These are phyloP conservation scores for Plasmodium fragile DNA, from an alignment of 169 alveolate genomes.

Conservation along the genomic window DNA sequence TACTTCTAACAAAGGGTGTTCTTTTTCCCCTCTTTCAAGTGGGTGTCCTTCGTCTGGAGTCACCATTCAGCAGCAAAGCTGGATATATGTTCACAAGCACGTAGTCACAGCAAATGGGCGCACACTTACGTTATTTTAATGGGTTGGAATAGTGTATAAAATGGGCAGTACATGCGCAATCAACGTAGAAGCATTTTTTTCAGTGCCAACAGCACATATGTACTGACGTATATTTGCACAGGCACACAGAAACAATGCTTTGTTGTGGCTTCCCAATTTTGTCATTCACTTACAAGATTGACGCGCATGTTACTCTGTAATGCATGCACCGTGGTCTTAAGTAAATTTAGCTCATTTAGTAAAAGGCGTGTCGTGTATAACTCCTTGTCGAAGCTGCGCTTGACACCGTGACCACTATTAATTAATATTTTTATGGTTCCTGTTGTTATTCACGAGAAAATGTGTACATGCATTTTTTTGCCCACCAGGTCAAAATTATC, in stretches of 20 bases:
- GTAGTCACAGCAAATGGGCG: not conserved
- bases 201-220: not conserved
- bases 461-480: not conserved
- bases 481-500: not conserved
- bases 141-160: not conserved
- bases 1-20: not conserved
- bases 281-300: not conserved
- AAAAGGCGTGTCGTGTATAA: not conserved
- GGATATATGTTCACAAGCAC: not conserved
- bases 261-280: not conserved
- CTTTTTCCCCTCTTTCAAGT: slow-evolving; percentile 6
- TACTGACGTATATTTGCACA: not conserved
- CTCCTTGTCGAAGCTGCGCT: not conserved
- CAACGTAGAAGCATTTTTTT: not conserved
- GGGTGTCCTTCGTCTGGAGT: not conserved
- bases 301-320: not conserved
- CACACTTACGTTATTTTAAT: not conserved
- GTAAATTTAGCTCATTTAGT: not conserved
- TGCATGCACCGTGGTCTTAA: not conserved
- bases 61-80: not conserved
- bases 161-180: not conserved
- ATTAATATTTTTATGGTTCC: not conserved
- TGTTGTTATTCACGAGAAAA: not conserved
- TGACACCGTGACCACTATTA: not conserved
- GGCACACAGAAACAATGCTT: not conserved